A percentile compares a stretch with the other conserved stretches of the same genome.
Conservation (phyloP, 305 asterid genomes). For the Solanum hybrid region DNA sequence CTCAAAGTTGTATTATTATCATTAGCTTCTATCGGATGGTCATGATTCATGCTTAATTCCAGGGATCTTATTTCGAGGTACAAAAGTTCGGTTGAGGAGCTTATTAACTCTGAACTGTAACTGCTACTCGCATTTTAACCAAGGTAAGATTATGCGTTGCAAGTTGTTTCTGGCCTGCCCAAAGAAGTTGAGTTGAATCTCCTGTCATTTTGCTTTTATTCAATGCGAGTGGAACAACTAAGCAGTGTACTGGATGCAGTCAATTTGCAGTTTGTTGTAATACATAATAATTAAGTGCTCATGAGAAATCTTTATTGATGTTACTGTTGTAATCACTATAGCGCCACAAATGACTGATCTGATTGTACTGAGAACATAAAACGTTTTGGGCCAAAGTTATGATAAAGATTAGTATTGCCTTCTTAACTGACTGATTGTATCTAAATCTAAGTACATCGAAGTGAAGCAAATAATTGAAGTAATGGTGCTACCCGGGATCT, state of each 20-base stretch:
- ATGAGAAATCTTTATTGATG: neutral
- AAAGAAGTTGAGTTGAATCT: neutral
- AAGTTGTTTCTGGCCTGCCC: neutral
- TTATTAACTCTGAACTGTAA: slow-evolving; percentile 47
- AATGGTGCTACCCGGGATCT: neutral
- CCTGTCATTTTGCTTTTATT: neutral
- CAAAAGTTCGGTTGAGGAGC: slow-evolving; percentile 57
- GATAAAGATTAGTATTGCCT: neutral
- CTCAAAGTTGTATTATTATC: neutral
- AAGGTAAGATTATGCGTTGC: neutral
- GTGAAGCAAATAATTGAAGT: neutral
- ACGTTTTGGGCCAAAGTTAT: neutral
- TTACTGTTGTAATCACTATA: neutral
- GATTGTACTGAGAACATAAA: neutral
- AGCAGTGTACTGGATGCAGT: neutral
- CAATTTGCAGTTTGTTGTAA: neutral
- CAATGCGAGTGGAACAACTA: neutral
- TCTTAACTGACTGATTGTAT: neutral
- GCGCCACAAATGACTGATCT: neutral
- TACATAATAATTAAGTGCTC: neutral
- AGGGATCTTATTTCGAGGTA: slow-evolving; percentile 69
- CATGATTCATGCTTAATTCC: slow-evolving; percentile 17
- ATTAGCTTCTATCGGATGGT: neutral
- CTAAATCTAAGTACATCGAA: neutral
- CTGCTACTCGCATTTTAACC: neutral